These are phyloP conservation scores for Candida sp. DNA, from an alignment of 1,139 yeast species.

Conservation along the genomic window DNA sequence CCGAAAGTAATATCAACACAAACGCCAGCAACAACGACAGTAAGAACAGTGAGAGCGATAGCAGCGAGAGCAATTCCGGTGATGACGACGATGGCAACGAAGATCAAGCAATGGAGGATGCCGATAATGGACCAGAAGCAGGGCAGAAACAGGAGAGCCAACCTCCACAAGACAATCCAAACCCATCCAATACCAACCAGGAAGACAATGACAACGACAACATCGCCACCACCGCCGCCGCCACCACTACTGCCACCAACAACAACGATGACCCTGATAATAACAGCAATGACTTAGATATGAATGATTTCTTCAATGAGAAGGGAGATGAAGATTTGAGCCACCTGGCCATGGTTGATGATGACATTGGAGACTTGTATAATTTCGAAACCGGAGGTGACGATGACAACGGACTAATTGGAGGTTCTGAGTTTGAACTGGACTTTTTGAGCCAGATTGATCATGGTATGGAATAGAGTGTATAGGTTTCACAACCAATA, in stretches of 20 bases:
- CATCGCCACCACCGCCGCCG: no score
- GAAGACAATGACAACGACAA: conserved; percentile 5
- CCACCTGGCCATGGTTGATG: conserved; percentile 27
- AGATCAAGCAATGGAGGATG: conserved; percentile 8
- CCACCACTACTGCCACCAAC: no score
- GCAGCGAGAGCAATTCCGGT: neutral
- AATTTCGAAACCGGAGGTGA: conserved; percentile 25
- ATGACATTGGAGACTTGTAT: conserved; percentile 41
- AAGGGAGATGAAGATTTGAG: conserved; percentile 19
- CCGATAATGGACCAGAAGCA: neutral
- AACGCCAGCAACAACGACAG: neutral
- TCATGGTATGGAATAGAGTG: conserved; percentile 43
- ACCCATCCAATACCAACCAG: neutral
- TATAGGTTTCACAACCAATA: neutral
- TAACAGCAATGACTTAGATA: conserved; percentile 19
- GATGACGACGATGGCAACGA: conserved; percentile 2
- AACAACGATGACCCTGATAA: conserved; percentile 6
- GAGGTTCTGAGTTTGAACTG: conserved; percentile 53
- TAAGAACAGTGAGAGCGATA: neutral
- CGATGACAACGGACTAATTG: conserved; percentile 34
- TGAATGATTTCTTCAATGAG: conserved; percentile 32
- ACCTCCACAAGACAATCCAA: neutral
- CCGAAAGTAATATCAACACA: neutral
- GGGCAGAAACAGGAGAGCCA: neutral
- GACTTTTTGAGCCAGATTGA: conserved; percentile 59